Percentiles rank a stretch among this genome's conserved stretches.
phyloP scores from a whole-genome alignment of 139 green algal genomes.

The Chlorella sp. region DNA sequence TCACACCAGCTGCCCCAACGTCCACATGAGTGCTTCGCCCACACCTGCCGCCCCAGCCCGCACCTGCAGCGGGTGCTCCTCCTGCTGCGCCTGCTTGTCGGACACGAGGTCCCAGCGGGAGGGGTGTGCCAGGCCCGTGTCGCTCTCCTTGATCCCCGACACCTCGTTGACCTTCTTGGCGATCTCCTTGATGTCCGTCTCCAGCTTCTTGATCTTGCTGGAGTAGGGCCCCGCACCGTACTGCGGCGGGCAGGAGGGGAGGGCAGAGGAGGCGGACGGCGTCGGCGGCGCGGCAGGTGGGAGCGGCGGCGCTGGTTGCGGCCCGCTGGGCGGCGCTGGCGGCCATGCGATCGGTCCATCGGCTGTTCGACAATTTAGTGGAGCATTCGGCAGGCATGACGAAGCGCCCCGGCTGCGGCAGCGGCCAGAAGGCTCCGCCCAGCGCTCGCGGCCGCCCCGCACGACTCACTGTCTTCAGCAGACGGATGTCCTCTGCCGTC shows the following conservation, averaged over 20 bases:
- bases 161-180: slow-evolving; percentile 56
- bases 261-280: background rate
- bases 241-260: background rate
- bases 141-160: slow-evolving; percentile 73
- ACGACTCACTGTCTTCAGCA: slow-evolving; percentile 84
- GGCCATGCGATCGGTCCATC: too few relatives aligned
- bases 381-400: background rate
- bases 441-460: background rate
- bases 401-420: too few relatives aligned
- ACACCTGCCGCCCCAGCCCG: background rate
- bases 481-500: slow-evolving; percentile 95
- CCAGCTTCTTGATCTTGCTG: slow-evolving; percentile 75
- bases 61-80: slow-evolving; percentile 93
- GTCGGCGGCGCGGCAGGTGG: background rate
- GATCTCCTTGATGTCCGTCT: slow-evolving; percentile 59
- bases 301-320: background rate
- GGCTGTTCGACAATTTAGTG: background rate
- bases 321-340: too few relatives aligned
- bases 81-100: slow-evolving; percentile 99
- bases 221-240: slow-evolving; percentile 95
- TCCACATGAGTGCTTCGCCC: too few relatives aligned
- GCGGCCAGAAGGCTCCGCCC: too few relatives aligned
- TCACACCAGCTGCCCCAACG: too few relatives aligned
- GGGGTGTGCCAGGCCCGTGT: slow-evolving; percentile 95
- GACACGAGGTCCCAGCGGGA: slow-evolving; percentile 98